Conservation (phyloP, 1,284 basidiomycete species). For the Irpex lacteus region DNA sequence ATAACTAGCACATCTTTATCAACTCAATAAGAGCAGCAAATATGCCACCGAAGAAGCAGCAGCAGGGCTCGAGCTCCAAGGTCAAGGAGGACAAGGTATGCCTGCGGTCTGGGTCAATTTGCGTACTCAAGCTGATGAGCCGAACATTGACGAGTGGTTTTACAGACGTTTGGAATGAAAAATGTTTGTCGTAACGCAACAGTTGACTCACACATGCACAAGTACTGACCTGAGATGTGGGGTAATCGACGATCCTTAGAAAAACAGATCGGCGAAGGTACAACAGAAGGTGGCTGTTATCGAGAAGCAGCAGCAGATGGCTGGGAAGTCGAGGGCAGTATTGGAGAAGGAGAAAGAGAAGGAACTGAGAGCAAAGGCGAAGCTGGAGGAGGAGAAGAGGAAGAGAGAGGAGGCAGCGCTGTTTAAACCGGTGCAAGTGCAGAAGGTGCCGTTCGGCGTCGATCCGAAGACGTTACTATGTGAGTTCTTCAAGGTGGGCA, state of each 20-base stretch:
- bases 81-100: constrained; percentile 75
- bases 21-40: background rate
- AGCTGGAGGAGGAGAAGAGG: constrained; percentile 79
- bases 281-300: constrained; percentile 83
- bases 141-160: constrained; percentile 30
- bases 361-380: constrained; percentile 70
- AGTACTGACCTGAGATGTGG: background rate
- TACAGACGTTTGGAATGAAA: constrained; percentile 90
- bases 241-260: constrained; percentile 41
- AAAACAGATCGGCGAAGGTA: constrained; percentile 94
- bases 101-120: constrained; percentile 14
- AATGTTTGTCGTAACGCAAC: constrained; percentile 54
- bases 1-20: background rate
- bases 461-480: constrained; percentile 93
- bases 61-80: constrained; percentile 53
- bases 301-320: constrained; percentile 67
- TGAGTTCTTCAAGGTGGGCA: constrained; percentile 85
- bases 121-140: constrained; percentile 20
- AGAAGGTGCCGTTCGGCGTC: constrained; percentile 94
- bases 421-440: constrained; percentile 73
- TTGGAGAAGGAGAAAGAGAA: constrained; percentile 87
- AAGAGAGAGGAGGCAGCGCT: constrained; percentile 85
- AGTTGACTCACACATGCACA: background rate
- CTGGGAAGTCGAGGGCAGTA: constrained; percentile 77
- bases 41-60: constrained; percentile 73